A percentile compares a stretch with the other conserved stretches of the same genome.
phyloP scores from a whole-genome alignment of 78 protist species.

The Bodo saltans region DNA sequence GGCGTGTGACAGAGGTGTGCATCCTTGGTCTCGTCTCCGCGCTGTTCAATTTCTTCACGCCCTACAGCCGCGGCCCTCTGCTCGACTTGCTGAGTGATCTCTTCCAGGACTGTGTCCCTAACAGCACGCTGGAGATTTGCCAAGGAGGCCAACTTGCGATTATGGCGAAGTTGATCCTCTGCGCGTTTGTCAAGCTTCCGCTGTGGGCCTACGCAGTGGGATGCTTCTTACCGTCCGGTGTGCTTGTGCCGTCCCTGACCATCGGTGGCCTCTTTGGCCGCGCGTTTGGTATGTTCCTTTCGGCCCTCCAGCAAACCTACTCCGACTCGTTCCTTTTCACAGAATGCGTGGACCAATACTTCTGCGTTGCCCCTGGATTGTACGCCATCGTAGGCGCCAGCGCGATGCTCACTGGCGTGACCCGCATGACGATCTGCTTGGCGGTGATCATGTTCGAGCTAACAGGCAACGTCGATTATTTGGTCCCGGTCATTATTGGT shows the following conservation, averaged over 20 bases:
- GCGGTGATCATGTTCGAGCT: conserved; percentile 59
- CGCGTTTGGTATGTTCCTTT: background rate
- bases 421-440: conserved; percentile 45
- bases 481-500: conserved; percentile 48
- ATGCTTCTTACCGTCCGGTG: background rate
- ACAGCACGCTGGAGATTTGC: background rate
- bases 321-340: background rate
- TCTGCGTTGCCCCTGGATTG: conserved; percentile 37
- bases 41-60: background rate
- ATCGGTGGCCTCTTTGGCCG: conserved; percentile 31
- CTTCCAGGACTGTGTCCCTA: background rate
- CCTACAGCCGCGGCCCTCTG: background rate
- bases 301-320: background rate
- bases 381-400: conserved; percentile 71
- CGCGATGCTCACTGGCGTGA: conserved; percentile 49
- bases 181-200: background rate
- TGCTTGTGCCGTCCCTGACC: conserved; percentile 7
- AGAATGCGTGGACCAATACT: background rate
- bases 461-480: conserved; percentile 50
- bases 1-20: background rate
- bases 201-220: conserved; percentile 1
- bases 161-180: background rate
- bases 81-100: background rate
- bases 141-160: background rate
- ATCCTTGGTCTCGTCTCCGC: background rate